Evolutionary conservation across 306 rosid genomes (phyloP).

Genomic region (Malus sylvestris): DNA sequence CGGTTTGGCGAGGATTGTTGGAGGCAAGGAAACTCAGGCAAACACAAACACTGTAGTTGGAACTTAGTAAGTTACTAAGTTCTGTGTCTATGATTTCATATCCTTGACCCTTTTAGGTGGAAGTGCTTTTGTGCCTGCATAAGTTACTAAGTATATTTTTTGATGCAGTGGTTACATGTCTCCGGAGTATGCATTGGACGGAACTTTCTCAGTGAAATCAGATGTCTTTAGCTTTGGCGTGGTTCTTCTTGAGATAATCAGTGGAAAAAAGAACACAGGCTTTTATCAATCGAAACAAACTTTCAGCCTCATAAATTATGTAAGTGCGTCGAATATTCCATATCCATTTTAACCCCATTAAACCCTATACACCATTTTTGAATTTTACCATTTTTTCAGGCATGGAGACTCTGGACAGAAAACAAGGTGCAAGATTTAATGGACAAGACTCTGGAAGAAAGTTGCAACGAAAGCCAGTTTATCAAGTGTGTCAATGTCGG

Average conservation of each 20-base stretch:
- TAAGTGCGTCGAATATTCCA: conserved; percentile 3
- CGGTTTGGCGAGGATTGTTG: conserved; percentile 61
- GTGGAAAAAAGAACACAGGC: conserved; percentile 43
- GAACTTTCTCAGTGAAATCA: conserved; percentile 40
- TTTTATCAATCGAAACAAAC: conserved; percentile 24
- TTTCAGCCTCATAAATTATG: conserved; percentile 45
- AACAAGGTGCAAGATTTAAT: conserved; percentile 31
- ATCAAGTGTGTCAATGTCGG: conserved; percentile 29
- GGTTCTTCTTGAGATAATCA: conserved; percentile 43
- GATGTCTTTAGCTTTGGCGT: conserved; percentile 58
- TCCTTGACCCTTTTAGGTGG: neutral
- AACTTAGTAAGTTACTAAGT: conserved; percentile 49
- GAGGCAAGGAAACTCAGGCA: conserved; percentile 45
- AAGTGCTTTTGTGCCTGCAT: neutral
- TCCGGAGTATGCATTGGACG: conserved; percentile 40
- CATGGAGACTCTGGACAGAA: conserved; percentile 48
- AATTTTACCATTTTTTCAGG: conserved; percentile 12
- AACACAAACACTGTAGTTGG: conserved; percentile 59
- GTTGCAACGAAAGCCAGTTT: conserved; percentile 20
- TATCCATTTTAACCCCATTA: neutral
- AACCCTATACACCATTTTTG: neutral
- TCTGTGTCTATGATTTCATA: neutral
- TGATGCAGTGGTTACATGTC: conserved; percentile 46
- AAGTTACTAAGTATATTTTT: no score
- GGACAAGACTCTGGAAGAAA: conserved; percentile 28